Percentiles rank a stretch among this genome's conserved stretches.
Evolutionary conservation across 2,329 filamentous ascomycete species (phyloP).

Genomic region (Fusarium napiforme): DNA sequence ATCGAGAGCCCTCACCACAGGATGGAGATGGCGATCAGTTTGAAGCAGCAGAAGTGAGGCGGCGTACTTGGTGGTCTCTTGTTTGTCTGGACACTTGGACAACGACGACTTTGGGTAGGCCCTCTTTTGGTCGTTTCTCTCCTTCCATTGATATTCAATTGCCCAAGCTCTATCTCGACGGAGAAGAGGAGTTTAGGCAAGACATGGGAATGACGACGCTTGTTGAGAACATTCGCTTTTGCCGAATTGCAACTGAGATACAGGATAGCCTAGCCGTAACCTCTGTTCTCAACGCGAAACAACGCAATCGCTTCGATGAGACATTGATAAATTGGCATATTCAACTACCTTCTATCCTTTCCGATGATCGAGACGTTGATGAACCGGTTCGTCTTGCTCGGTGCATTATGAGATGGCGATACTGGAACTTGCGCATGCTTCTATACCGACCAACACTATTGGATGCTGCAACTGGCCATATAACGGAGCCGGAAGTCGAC

Average conservation of each 20-base stretch:
- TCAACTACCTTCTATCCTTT: not conserved
- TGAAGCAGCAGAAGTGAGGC: not conserved
- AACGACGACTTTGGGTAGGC: not conserved
- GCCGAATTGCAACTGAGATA: slow-evolving; percentile 8
- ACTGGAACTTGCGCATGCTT: slow-evolving; percentile 14
- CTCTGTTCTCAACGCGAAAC: not conserved
- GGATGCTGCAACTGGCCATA: not conserved
- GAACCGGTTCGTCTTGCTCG: slow-evolving; percentile 2
- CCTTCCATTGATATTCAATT: slow-evolving; percentile 1
- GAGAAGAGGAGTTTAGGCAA: not conserved
- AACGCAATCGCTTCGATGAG: not conserved
- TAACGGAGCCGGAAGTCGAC: not conserved
- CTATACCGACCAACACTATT: not conserved
- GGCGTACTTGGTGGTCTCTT: slow-evolving; percentile 6
- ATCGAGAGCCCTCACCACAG: not conserved
- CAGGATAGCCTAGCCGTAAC: not conserved
- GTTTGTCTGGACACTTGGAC: slow-evolving; percentile 1
- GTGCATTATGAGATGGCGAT: slow-evolving; percentile 6
- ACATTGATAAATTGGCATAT: not conserved
- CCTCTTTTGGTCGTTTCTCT: slow-evolving; percentile 7
- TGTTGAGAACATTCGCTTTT: slow-evolving; percentile 2
- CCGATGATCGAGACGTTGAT: not conserved
- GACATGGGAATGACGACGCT: not conserved
- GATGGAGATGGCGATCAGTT: not conserved
- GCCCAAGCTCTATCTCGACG: not conserved